Base-by-base conservation (phyloP, 108 stramenopile genomes). In the Conticribra guillardii region DNA sequence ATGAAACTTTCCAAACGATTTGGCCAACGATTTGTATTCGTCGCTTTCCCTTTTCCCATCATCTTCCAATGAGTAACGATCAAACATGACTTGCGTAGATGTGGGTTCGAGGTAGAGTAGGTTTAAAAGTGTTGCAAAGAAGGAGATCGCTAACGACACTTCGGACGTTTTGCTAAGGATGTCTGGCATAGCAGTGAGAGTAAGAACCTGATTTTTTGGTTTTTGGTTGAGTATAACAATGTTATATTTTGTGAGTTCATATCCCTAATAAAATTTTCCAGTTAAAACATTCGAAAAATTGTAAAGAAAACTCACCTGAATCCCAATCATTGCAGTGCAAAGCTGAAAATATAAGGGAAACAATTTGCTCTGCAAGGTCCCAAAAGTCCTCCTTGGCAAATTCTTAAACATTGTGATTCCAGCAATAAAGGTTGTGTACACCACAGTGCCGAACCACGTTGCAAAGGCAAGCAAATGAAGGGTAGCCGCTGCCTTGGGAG, bases 381-480 rank as follows among this genome's bases (percentile, higher is more conserved):
- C 93, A 73, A 94, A 94, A 2, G 87, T 86, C 54, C 91, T 80
- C n/a, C 89, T 58, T 1, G 93, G 93, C 18, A 94, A 63, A 54
- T 90, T 91, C 63, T 90, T 87, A 70, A 92, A 89, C 91, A 92
- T 92, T 32, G 83, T 83, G 47, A 94, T 86, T 5, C 93, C 93
- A 22, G 82, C 84, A 17, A 92, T 48, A 69, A 94, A 94, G 3
- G 91, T 89, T 16, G 87, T 87, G 66, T 87, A 88, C 0, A 84
- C 69, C n/a, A 77, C 82, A 16, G 83, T 82, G 2, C 89, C 89
- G 54, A 90, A 90, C 89, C 89, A 90, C 7, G 85, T 85, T n/a
- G 68, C 68, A 64, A 87, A 87, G 0, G 89, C 82, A 23, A 90
- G 78, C 7, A 87, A 33, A 54, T 90, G 89, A 19, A 87, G 29